Base-by-base conservation (phyloP, 2,329 filamentous ascomycete genomes). In the Sporothrix phasma region DNA sequence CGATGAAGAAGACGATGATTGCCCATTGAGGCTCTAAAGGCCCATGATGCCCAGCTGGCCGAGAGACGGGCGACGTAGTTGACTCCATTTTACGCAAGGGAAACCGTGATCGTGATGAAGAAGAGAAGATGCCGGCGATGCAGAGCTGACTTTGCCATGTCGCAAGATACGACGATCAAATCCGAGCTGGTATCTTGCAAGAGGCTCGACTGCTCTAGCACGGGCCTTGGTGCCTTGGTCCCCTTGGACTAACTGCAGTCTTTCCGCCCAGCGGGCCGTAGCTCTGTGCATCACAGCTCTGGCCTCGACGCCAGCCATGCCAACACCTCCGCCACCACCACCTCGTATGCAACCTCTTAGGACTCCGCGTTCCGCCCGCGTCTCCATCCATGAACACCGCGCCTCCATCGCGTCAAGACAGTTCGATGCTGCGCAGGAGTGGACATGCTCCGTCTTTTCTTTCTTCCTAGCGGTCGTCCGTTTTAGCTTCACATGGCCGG, bases 21-120 rank as follows among this genome's bases (percentile, higher is more conserved):
- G n/a, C 3, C 10, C 13, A 29, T 31, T n/a, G n/a, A n/a, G n/a
- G n/a, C 51, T 37, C n/a, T 54, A 24, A 24, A 31, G 13, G 4
- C 10, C 19, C n/a, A 19, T n/a, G 24, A 6, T 54, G 31, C 22
- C 3, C 8, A 47, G 13, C n/a, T 24, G 11, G 45, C 8, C 17
- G 39, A 43, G 6, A 39, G 31, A 54, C 17, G n/a, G n/a, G n/a
- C 31, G n/a, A 17, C n/a, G n/a, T 37, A 54, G 31, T 54, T 54
- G 31, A 54, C 51, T 54, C 31, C n/a, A 39, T 54, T 54, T 6
- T 19, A 54, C 51, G 51, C 51, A 54, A 54, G 51, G 51, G 51
- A 54, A 22, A 15, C n/a, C n/a, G 31, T 37, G 51, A 37, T 15
- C 10, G 31, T 54, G 31, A 39, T 54, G 51, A 22, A 54, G 51